Base-by-base conservation (phyloP, 176 grass and related monocot genomes). In the Paspalum notatum region DNA sequence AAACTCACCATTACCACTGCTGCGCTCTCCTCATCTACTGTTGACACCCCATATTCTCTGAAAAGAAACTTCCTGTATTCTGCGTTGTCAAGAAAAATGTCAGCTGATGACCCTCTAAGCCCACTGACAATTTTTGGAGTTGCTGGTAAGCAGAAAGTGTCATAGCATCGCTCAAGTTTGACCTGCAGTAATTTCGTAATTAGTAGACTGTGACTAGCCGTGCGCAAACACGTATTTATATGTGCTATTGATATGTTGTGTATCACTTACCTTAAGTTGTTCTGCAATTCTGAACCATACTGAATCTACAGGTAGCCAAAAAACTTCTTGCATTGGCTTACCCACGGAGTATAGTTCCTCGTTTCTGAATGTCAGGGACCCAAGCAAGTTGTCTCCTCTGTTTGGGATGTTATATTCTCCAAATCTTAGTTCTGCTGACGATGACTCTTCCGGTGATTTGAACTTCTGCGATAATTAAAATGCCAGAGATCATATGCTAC, bases 71-170 rank as follows among this genome's bases (percentile, higher is more conserved):
- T 70, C 49, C 88, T 90, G 25, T 89, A 98, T 57, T 85, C 90
- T 43, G 90, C 90, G 77, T 94, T 98, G 69, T 94, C 90, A 41
- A 91, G 79, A 84, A 98, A 98, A 21, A 94, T 85, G 68, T 98
- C 90, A 0, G 90, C 90, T 12, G 92, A 87, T 15, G 91, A 74
- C 52, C 83, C 95, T 89, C 77, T 98, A 6, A 98, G 88, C 25
- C 90, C 92, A 12, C 68, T 77, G 22, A 91, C 85, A 41, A 91
- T 53, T 75, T 91, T 61, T n/a, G 95, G 95, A 60, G 80, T 75
- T 68, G 58, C 66, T 6, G 92, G 90, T 73, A 98, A 91, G 85
- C 95, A 98, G 52, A 82, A 94, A 60, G 80, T 98, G 62, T 86
- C 79, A 71, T 97, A 94, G 81, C 95, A 97, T 67, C 90, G 90